Evolutionary conservation across 306 rosid species (phyloP).

Genomic region (Quercus parvula): DNA sequence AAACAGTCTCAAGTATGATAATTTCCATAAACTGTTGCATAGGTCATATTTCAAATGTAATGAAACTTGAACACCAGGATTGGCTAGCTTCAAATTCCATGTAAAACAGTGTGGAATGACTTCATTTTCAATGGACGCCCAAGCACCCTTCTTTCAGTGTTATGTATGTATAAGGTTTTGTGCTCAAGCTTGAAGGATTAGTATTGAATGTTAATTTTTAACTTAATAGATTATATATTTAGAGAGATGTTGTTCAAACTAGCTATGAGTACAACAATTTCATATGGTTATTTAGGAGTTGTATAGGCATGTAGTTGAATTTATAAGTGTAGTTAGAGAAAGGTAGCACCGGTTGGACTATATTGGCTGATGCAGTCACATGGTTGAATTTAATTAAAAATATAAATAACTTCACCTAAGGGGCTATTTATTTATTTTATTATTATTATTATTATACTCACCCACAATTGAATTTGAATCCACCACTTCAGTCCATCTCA

Average conservation of each 20-base stretch:
- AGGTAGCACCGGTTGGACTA: too few relatives aligned
- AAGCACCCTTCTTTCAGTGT: not conserved
- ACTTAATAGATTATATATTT: not conserved
- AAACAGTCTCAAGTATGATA: not conserved
- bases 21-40: not conserved
- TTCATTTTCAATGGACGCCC: not conserved
- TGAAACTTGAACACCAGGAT: not conserved
- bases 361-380: too few relatives aligned
- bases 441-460: too few relatives aligned
- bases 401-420: too few relatives aligned
- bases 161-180: not conserved
- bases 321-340: too few relatives aligned
- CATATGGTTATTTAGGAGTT: too few relatives aligned
- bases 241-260: not conserved
- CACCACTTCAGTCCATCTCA: too few relatives aligned
- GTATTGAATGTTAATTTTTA: not conserved
- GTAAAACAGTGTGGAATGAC: not conserved
- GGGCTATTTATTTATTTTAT: too few relatives aligned
- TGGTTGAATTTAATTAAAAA: too few relatives aligned
- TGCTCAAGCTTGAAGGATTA: not conserved
- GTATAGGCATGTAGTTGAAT: too few relatives aligned
- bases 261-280: not conserved
- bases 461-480: too few relatives aligned
- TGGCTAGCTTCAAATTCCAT: constrained; percentile 4
- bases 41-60: not conserved